Conservation (phyloP, 495 filamentous ascomycete species). For the Neurospora sp. region DNA sequence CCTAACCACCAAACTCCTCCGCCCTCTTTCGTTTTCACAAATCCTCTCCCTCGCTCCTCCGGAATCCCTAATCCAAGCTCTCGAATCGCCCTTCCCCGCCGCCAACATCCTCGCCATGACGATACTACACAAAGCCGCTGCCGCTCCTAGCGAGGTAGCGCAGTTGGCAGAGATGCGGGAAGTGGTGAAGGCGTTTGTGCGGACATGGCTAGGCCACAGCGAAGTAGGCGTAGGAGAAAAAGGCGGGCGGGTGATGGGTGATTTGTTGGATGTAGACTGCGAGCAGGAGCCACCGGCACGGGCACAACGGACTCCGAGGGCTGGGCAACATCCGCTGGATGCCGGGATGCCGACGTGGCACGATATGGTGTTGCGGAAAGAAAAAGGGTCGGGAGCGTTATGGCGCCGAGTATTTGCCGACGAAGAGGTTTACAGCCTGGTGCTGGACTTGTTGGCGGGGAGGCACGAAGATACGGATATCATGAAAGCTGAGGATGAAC, state of each 20-base stretch:
- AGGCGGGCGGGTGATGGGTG: slow-evolving; percentile 54
- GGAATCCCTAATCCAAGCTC: slow-evolving; percentile 42
- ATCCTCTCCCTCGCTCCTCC: slow-evolving; percentile 43
- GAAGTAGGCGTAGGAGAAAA: slow-evolving; percentile 64
- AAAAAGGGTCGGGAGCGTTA: slow-evolving; percentile 50
- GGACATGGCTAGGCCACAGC: slow-evolving; percentile 61
- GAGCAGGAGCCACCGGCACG: slow-evolving; percentile 38
- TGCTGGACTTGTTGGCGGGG: slow-evolving; percentile 52
- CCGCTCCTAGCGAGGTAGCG: slow-evolving; percentile 49
- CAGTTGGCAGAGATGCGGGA: slow-evolving; percentile 57
- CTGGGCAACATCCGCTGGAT: neutral
- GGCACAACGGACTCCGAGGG: neutral
- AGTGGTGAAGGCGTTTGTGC: slow-evolving; percentile 51
- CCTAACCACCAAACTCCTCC: slow-evolving; percentile 44
- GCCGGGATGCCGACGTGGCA: neutral
- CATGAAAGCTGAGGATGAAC: neutral
- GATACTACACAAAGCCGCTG: slow-evolving; percentile 61
- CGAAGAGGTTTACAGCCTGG: slow-evolving; percentile 51
- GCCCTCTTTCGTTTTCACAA: slow-evolving; percentile 40
- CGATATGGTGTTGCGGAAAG: slow-evolving; percentile 27
- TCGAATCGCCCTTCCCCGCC: slow-evolving; percentile 50
- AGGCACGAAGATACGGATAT: slow-evolving; percentile 28
- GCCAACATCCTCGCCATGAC: slow-evolving; percentile 63
- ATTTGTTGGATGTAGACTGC: slow-evolving; percentile 60
- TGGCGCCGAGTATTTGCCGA: slow-evolving; percentile 67